Evolutionary conservation across 495 filamentous ascomycete species (phyloP), one percentile per base, ranked within the genome.

Genomic region (Staphylotrichum longicolle): DNA sequence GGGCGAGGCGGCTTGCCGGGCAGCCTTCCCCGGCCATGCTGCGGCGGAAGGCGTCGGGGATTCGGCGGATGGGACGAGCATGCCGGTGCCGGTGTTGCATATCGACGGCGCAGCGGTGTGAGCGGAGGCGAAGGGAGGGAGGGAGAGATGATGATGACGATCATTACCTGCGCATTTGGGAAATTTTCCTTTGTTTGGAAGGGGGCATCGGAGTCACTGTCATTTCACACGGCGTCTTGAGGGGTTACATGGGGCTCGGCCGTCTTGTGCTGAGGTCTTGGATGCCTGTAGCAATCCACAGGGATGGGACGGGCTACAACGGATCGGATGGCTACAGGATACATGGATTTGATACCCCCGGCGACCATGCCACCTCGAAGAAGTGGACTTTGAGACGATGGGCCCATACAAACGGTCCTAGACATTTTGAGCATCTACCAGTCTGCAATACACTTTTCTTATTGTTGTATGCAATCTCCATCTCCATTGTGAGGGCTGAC

Each of bases 291-390:
- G 20, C 20, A 27, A 27, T 27, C 20, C 20, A 27, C 20, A 27
- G 20, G 20, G 20, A 27, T 27, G 20, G 20, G 20, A 27, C 20
- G 20, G 20, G 20, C 20, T 27, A 27, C 20, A 27, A 27, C 20
- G 20, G 20, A 27, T 27, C 20, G 55, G 34, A 3, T 37, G 3
- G 14, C 20, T 11, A 39, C 37, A 14, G 50, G 58, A 41, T 47
- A 50, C 15, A 33, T 40, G 58, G 50, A 54, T 30, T 54, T 60
- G 58, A 60, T 60, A 60, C 58, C 58, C 20, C 57, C 33, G 41
- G 33, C 35, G 41, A 47, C 1, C 20, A 27, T 27, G 20, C 20
- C 20, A 27, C 20, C 20, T 27, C 20, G 20, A 27, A 27, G 20
- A 27, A 27, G 20, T 27, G 20, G 20, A 27, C 20, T 27, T 27